phyloP scores from a whole-genome alignment of 768 basidiomycete species.

The Lactarius evosmus region DNA sequence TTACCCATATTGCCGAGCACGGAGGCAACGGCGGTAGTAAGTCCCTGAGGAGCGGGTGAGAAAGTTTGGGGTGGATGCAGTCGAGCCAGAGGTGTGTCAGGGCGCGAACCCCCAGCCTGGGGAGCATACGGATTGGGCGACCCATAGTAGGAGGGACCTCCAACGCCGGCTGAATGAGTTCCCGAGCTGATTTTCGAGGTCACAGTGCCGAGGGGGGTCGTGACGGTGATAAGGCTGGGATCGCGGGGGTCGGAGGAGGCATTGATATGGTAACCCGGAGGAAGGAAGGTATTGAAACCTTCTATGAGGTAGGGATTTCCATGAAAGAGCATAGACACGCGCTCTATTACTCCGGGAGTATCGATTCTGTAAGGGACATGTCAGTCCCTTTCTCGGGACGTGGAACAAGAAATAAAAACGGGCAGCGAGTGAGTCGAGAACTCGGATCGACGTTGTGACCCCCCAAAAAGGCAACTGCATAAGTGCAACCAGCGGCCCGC shows the following conservation, averaged over 20 bases:
- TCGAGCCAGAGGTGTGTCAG: constrained; percentile 34
- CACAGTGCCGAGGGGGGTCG: constrained; percentile 70
- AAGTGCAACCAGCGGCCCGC: constrained; percentile 9
- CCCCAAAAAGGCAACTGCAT: constrained; percentile 18
- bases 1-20: constrained; percentile 32
- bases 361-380: constrained; percentile 64
- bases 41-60: constrained; percentile 38
- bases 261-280: constrained; percentile 92
- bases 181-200: constrained; percentile 56
- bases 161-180: constrained; percentile 34
- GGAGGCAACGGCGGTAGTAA: constrained; percentile 24
- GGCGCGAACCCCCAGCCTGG: constrained; percentile 35
- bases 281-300: constrained; percentile 97
- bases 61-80: constrained; percentile 41
- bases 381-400: constrained; percentile 22
- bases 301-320: constrained; percentile 89
- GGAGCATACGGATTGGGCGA: constrained; percentile 38
- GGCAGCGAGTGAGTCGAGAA: constrained; percentile 19
- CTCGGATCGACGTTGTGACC: neutral
- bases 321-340: constrained; percentile 89
- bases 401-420: constrained; percentile 23
- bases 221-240: constrained; percentile 74
- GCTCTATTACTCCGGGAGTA: constrained; percentile 94
- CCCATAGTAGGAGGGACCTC: constrained; percentile 33
- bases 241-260: constrained; percentile 67